Base-by-base conservation (phyloP, 2,329 filamentous ascomycete species). In the Colletotrichum truncatum region DNA sequence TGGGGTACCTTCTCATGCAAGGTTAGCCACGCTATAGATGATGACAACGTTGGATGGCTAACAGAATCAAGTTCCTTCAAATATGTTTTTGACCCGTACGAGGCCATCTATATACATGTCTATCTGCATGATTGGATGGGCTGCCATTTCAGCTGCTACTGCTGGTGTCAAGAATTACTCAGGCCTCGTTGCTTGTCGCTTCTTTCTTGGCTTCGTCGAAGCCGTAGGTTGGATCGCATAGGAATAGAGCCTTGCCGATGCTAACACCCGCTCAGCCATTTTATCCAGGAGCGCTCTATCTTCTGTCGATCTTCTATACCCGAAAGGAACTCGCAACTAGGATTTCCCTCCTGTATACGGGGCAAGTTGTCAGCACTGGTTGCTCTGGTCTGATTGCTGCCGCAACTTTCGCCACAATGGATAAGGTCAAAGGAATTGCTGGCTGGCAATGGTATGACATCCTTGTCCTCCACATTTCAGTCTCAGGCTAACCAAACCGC, bases 71-170 rank as follows among this genome's bases (percentile, higher is more conserved):
- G 55, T 78, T 10, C 76, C 76, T 1, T 76, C 78, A 53, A 82
- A 81, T 69, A 81, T 84, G 79, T 70, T 83, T 43, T 72, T 83
- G 62, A 80, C 78, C 3, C 76, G 79, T 8, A 73, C 81, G 6
- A 75, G 72, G 32, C 80, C 79, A 2, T 77, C 75, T 10, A 74
- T 77, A 4, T 82, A 81, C 68, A 78, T 82, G 73, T 75, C 75
- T 9, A 65, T 70, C 2, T 79, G 77, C 69, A 81, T 81, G 77
- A 54, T 80, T 6, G 68, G 80, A 21, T 82, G 80, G 81, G 77
- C 75, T 3, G 72, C 71, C 18, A 73, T 79, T 2, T 78, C 77
- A n/a, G 52, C 51, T 16, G 52, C 59, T n/a, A 62, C 59, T 1
- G 52, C 52, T 4, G 41, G 59, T 6, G 59, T 62, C 59, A 62